Conservation (phyloP, 768 basidiomycete genomes). For the Suillus brevipes region DNA sequence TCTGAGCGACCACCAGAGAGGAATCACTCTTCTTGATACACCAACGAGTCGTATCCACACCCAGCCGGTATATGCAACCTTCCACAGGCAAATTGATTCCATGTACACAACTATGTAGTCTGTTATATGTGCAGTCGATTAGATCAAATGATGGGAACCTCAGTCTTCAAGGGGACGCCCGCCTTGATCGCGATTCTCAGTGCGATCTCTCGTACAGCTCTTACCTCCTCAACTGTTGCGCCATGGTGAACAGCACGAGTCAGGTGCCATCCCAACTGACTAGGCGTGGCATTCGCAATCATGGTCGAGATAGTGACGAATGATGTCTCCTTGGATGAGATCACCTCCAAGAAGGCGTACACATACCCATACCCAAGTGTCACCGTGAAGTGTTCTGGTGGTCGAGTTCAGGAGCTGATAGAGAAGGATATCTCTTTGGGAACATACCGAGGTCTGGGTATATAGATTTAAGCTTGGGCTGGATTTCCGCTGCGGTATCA, state of each 20-base stretch:
- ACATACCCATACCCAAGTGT: slow-evolving; percentile 56
- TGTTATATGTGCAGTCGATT: not conserved
- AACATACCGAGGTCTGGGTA: slow-evolving; percentile 66
- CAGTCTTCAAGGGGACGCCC: slow-evolving; percentile 53
- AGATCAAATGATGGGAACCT: slow-evolving; percentile 46
- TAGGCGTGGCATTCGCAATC: slow-evolving; percentile 60
- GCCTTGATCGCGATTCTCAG: slow-evolving; percentile 49
- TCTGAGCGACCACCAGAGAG: no score
- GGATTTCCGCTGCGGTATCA: slow-evolving; percentile 51
- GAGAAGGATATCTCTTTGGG: not conserved
- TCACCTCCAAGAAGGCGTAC: slow-evolving; percentile 49
- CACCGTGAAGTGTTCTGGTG: slow-evolving; percentile 52
- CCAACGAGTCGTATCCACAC: not conserved
- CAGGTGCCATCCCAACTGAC: slow-evolving; percentile 67
- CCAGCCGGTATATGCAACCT: not conserved
- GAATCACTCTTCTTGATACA: not conserved
- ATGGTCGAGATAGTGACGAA: slow-evolving; percentile 60
- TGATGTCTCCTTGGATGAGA: slow-evolving; percentile 55
- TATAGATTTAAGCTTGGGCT: slow-evolving; percentile 44
- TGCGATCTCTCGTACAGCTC: slow-evolving; percentile 55
- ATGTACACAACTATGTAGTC: not conserved
- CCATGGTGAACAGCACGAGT: slow-evolving; percentile 54
- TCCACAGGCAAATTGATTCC: not conserved
- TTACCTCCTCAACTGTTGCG: slow-evolving; percentile 52
- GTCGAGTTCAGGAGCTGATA: not conserved